Evolutionary conservation across 2,329 filamentous ascomycete species (phyloP), one percentile per base, ranked within the genome.

Genomic region (Ceratocystis huliohia): DNA sequence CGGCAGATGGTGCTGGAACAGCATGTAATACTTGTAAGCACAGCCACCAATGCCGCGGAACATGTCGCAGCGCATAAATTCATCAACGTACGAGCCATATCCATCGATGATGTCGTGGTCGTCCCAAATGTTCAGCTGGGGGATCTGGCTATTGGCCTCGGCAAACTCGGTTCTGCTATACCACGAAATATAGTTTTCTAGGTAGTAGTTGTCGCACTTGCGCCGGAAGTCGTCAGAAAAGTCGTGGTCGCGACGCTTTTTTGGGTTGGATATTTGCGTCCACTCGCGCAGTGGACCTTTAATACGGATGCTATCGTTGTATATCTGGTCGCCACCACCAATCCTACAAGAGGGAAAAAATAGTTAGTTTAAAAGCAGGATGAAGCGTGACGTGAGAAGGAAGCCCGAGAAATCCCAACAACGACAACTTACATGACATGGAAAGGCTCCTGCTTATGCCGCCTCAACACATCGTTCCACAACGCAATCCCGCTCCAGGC

Each of bases 51-150:
- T 84, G 22, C 94, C 94, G 57, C 88, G 88, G 75, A 99, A 97
- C 5, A 99, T 91, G 61, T 90, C 83, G 64, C 91, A 94, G 71
- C 83, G 84, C 91, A 97, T 97, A 73, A 97, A 97, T 46, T 91
- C 85, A 72, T 96, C 86, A 30, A 91, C 86, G 75, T 99, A 99
- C 0, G 91, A 96, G 3, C 94, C 94, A 73, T 90, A 99, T 0
- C 94, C 94, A 75, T 92, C 88, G 70, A 93, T 94, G 70, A 92
- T 91, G 77, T 94, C 89, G 74, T 97, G 94, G 71, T 99, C 94
- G 74, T 99, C 94, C 92, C 93, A 99, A 57, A 99, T 89, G 73
- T 97, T 99, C 70, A 99, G 78, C 83, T 96, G 95, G 0, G 94
- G 87, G 69, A 99, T 97, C 74, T 96, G 91, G 1, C 88, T 88